Base-by-base conservation (phyloP, 306 rosid genomes). In the Corylus avellana region DNA sequence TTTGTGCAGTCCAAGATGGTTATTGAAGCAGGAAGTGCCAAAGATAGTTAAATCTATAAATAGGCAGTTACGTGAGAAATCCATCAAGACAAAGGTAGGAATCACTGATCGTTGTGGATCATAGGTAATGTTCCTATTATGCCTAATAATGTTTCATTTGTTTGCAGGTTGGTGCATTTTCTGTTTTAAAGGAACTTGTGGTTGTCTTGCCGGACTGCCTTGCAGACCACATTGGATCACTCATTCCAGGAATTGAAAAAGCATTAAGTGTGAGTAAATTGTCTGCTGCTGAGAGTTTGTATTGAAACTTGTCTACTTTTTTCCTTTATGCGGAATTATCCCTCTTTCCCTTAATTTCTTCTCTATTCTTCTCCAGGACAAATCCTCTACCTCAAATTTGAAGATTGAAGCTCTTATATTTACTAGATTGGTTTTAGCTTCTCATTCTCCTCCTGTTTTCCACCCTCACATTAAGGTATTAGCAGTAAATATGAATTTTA, bases 191-290 rank as follows among this genome's bases (percentile, higher is more conserved):
- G 83, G 99, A 96, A 78, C 98, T 96, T 44, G 99, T 96, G 79
- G 96, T 91, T 81, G 98, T 96, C 85, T 87, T 96, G 89, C 99
- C 99, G 48, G 93, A 96, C 82, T 96, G 96, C 86, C 96, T 96
- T 79, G 97, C 97, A 13, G 99, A 96, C 70, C 98, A 91, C 81
- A 96, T 93, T 77, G 98, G 99, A 75, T 96, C 99, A 57, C 99
- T 96, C 86, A 93, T 96, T 84, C 98, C 98, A 48, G 99, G 99
- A 87, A 93, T 96, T 79, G 98, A 96, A 73, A 96, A 93, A 16
- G 99, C 99, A 67, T 87, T 93, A 87, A 96, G 85, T 80, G 99
- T 96, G 88, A 84, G 93, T 71, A 51, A 20, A 56, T 76, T 76
- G 47, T 69, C 67, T 79, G 49, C 14, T 27, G 55, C 80, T 50